A percentile compares a stretch with the other conserved stretches of the same genome.
Conservation (phyloP, 2,329 filamentous ascomycete species). For the Arachnopeziza araneosa region DNA sequence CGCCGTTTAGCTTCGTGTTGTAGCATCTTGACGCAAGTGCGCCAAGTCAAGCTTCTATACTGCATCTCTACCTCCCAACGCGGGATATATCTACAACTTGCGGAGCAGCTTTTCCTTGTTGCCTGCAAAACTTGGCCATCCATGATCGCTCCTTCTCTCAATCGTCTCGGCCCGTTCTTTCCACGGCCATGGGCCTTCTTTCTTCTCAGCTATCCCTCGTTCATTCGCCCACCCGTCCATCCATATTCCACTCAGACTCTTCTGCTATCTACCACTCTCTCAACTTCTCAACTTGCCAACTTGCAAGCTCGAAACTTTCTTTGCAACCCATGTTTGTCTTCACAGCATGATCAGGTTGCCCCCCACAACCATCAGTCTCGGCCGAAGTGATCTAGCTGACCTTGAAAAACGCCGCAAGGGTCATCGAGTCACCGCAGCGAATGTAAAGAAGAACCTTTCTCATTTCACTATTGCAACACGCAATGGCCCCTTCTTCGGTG, state of each 20-base stretch:
- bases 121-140: too few species aligned
- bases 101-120: too few species aligned
- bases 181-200: not conserved
- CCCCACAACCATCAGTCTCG: slow-evolving; percentile 21
- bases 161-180: not conserved
- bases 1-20: too few species aligned
- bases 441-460: slow-evolving; percentile 7
- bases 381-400: slow-evolving; percentile 22
- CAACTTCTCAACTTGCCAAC: not conserved
- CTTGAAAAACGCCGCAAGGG: slow-evolving; percentile 18
- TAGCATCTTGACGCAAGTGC: too few species aligned
- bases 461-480: slow-evolving; percentile 1
- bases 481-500: not conserved
- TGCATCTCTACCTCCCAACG: too few species aligned
- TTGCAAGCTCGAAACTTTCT: not conserved
- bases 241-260: not conserved
- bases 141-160: not conserved
- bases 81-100: too few species aligned
- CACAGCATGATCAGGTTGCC: slow-evolving; percentile 25
- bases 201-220: not conserved
- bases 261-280: not conserved
- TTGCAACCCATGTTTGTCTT: not conserved
- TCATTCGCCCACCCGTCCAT: not conserved
- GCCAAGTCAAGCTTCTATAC: too few species aligned
- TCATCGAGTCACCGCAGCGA: not conserved